A percentile compares a stretch with the other conserved stretches of the same genome.
Conservation (phyloP, 139 green algal genomes). For the Tetraselmis chui region DNA sequence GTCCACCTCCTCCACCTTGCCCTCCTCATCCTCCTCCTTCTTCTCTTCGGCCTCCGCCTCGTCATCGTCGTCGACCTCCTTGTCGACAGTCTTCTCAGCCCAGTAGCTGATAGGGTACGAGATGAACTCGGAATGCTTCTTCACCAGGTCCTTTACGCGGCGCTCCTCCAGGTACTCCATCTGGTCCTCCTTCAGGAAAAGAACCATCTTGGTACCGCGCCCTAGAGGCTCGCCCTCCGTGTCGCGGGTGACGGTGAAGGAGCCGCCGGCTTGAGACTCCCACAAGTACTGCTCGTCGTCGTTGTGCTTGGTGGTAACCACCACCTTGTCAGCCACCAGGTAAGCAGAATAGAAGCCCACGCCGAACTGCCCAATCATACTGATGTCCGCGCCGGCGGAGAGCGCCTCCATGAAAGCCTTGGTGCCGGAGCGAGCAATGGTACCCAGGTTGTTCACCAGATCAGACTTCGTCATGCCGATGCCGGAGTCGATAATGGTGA, state of each 20-base stretch:
- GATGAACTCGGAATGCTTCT: slow-evolving; percentile 99
- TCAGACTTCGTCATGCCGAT: slow-evolving; percentile 98
- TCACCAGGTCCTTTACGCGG: slow-evolving; percentile 96
- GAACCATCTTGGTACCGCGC: slow-evolving; percentile 92
- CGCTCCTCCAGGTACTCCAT: slow-evolving; percentile 98
- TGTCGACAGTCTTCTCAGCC: slow-evolving; percentile 96
- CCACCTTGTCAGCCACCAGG: slow-evolving; percentile 90
- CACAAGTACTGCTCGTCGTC: slow-evolving; percentile 98
- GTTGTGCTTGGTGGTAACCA: slow-evolving; percentile 95
- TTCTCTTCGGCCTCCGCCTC: slow-evolving; percentile 66
- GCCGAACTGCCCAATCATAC: slow-evolving; percentile 99
- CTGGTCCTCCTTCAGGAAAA: slow-evolving; percentile 88
- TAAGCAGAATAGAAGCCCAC: slow-evolving; percentile 99
- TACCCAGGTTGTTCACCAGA: slow-evolving; percentile 99
- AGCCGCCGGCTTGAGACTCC: slow-evolving; percentile 96
- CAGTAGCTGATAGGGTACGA: slow-evolving; percentile 96
- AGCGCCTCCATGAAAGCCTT: slow-evolving; percentile 99
- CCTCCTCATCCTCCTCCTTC: slow-evolving; percentile 56
- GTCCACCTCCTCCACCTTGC: slow-evolving; percentile 77
- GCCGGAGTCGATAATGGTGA: slow-evolving; percentile 92
- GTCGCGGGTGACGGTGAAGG: slow-evolving; percentile 92
- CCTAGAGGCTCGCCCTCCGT: slow-evolving; percentile 74
- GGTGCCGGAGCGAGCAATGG: slow-evolving; percentile 96
- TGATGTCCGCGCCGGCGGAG: slow-evolving; percentile 94
- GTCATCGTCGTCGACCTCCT: slow-evolving; percentile 87